Evolutionary conservation across 2,329 filamentous ascomycete genomes (phyloP).

Genomic region (Ascochyta viciae-villosae): DNA sequence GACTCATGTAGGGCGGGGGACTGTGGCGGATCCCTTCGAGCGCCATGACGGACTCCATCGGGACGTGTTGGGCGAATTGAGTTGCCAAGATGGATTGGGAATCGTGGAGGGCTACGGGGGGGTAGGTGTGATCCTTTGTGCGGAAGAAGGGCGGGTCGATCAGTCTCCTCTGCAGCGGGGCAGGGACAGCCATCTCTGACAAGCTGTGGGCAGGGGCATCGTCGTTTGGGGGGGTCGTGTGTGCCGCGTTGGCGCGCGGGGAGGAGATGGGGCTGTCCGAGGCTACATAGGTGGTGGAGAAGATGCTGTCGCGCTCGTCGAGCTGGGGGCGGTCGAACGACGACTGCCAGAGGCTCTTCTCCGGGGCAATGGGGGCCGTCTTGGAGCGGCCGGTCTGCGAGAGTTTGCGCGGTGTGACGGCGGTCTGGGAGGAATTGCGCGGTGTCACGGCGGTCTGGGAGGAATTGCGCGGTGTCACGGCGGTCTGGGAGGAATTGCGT

Average conservation of each 20-base stretch:
- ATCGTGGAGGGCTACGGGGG: slow-evolving; percentile 35
- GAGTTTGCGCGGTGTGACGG: slow-evolving; percentile 18
- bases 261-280: slow-evolving; percentile 56
- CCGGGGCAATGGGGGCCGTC: slow-evolving; percentile 45
- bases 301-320: slow-evolving; percentile 69
- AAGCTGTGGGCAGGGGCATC: slow-evolving; percentile 37
- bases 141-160: slow-evolving; percentile 42
- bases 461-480: too few relatives aligned
- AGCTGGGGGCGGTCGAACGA: slow-evolving; percentile 58
- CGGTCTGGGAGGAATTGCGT: slow-evolving; percentile 20
- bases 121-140: slow-evolving; percentile 38
- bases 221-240: slow-evolving; percentile 26
- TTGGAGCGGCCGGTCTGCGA: slow-evolving; percentile 49
- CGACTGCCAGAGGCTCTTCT: slow-evolving; percentile 44
- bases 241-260: slow-evolving; percentile 42
- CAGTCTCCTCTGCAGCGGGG: slow-evolving; percentile 41
- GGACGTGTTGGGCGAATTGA: slow-evolving; percentile 40
- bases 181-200: slow-evolving; percentile 41
- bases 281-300: slow-evolving; percentile 66
- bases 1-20: slow-evolving; percentile 48
- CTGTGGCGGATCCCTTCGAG: slow-evolving; percentile 34
- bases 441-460: too few relatives aligned
- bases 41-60: slow-evolving; percentile 30
- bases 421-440: too few relatives aligned
- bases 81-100: slow-evolving; percentile 41